Evolutionary conservation across 257 asterid genomes (phyloP).

Genomic region (Cordia subcordata): DNA sequence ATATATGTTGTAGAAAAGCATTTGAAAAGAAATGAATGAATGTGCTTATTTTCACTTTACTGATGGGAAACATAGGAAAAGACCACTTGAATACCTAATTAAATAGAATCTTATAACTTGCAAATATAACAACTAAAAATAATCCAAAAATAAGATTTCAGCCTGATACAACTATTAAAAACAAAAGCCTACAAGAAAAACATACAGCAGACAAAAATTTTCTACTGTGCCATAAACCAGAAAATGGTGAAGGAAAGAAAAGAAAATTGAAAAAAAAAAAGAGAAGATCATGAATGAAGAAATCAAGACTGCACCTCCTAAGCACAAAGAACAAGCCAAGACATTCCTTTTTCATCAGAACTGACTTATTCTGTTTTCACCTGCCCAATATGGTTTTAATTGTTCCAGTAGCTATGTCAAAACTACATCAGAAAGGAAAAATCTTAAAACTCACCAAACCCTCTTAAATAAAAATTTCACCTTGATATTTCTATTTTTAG

Average conservation of each 20-base stretch:
- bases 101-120: not conserved
- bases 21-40: not conserved
- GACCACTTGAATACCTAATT: not conserved
- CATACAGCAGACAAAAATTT: not conserved
- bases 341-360: too few species aligned
- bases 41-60: not conserved
- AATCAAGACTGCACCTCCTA: too few species aligned
- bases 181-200: not conserved
- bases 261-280: too few species aligned
- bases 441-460: too few species aligned
- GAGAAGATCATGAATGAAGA: too few species aligned
- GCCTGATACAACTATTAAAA: not conserved
- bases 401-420: too few species aligned
- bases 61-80: not conserved
- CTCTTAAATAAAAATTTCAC: too few species aligned
- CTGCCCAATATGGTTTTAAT: too few species aligned
- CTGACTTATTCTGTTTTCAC: too few species aligned
- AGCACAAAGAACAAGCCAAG: too few species aligned
- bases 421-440: too few species aligned
- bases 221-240: not conserved
- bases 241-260: not conserved
- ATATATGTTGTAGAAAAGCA: not conserved
- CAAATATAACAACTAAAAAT: not conserved
- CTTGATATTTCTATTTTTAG: not conserved
- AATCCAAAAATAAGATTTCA: not conserved